Conservation (phyloP, 176 grass and related monocot genomes). For the Paspalum notatum region DNA sequence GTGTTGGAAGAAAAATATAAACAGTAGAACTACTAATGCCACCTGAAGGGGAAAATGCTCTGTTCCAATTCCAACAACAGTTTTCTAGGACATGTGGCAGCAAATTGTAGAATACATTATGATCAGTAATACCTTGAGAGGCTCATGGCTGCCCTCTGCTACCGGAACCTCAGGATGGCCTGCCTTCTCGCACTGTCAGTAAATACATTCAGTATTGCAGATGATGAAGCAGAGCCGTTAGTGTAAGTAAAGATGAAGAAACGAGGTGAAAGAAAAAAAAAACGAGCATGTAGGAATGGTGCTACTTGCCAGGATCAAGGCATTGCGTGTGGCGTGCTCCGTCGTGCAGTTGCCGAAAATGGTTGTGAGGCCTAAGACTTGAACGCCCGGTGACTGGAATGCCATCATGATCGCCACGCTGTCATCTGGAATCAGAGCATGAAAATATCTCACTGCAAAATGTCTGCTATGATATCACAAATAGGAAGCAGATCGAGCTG, state of each 20-base stretch:
- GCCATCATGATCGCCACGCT: constrained; percentile 90
- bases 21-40: background rate
- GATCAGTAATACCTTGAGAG: constrained; percentile 60
- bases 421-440: constrained; percentile 57
- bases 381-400: constrained; percentile 56
- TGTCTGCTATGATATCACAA: background rate
- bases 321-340: constrained; percentile 68
- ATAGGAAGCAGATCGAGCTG: too few relatives aligned
- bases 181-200: constrained; percentile 82
- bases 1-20: background rate
- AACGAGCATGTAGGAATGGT: background rate
- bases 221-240: background rate
- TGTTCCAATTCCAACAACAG: background rate
- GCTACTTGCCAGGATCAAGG: constrained; percentile 74
- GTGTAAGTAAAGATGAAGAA: background rate
- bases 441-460: background rate
- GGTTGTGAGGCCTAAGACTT: constrained; percentile 80
- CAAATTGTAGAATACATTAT: background rate
- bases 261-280: background rate
- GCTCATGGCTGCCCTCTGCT: constrained; percentile 71
- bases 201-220: background rate
- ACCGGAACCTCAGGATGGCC: constrained; percentile 71
- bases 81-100: background rate
- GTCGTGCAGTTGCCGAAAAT: constrained; percentile 89
- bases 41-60: background rate